Evolutionary conservation across 352 stramenopile genomes (phyloP), one percentile per base, ranked within the genome.

Genomic region (Phytopythium mirpurense): DNA sequence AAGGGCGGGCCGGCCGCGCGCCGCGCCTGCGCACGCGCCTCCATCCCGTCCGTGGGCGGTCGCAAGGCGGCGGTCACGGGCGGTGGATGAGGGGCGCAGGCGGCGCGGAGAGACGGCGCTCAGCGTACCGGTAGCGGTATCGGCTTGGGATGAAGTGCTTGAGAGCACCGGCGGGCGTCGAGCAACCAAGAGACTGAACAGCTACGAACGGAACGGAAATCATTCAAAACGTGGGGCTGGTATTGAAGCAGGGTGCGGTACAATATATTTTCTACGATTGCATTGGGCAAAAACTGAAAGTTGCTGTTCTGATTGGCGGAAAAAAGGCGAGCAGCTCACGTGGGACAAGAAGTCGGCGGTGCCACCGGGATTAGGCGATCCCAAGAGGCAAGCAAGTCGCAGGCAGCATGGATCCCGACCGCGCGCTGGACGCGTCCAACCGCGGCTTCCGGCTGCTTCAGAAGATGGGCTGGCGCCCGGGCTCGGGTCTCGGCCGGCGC

Each of bases 401-500:
- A 9, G 9, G 29, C 29, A 9, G 11, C 36, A 36, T 35, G 42
- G 42, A 34, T 19, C 18, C 59, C 3, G 50, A 63, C 15, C 51
- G 36, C 26, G 43, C 67, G 26, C 59, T 83, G 52, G 72, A 80
- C 36, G 62, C 46, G 31, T 65, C 67, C 35, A 88, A 87, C 44
- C 66, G 79, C 19, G 79, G 79, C 42, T 87, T 78, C 49, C 68
- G 67, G 19, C 41, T 90, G 54, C 59, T 90, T 36, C 54, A 59
- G 19, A 84, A 78, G 53, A 83, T 88, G 76, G 79, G 79, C 27
- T 90, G 79, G 79, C 66, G 59, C 23, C 55, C 63, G 10, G 79
- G 77, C 27, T 55, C 58, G 21, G 77, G 79, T 0, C 59, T 90
- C 27, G 79, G 79, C 47, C 77, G 70, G 35, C 44, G 54, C 29